Conservation (phyloP, 805 yeast genomes). For the Diddensiella transvaalensis region DNA sequence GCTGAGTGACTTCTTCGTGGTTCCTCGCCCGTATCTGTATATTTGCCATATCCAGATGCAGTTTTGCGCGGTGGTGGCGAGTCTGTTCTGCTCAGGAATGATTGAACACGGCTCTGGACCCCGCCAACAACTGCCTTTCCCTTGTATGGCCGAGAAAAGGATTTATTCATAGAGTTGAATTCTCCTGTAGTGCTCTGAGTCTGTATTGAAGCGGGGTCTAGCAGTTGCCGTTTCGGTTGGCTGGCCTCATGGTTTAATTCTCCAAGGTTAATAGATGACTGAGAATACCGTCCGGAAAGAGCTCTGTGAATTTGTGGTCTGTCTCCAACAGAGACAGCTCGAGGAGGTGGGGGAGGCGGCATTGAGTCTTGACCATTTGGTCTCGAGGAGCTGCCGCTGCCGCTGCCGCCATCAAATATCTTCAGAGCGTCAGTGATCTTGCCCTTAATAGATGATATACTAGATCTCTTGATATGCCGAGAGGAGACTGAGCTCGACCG, state of each 20-base stretch:
- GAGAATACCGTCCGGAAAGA: constrained; percentile 12
- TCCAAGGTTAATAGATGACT: constrained; percentile 12
- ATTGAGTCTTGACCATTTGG: constrained; percentile 4
- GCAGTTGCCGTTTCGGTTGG: neutral
- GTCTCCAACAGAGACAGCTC: constrained; percentile 11
- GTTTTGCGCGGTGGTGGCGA: constrained; percentile 51
- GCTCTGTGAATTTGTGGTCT: constrained; percentile 2
- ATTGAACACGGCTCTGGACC: constrained; percentile 36
- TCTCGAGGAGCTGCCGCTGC: neutral
- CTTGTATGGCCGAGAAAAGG: constrained; percentile 3
- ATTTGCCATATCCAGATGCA: constrained; percentile 80
- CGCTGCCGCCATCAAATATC: neutral
- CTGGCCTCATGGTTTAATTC: constrained; percentile 3
- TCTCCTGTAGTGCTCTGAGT: neutral
- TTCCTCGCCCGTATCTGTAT: constrained; percentile 42
- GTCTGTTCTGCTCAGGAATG: constrained; percentile 28
- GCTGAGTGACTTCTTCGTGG: neutral
- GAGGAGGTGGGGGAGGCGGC: constrained; percentile 12
- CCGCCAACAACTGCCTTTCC: constrained; percentile 31
- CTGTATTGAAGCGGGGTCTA: constrained; percentile 2
- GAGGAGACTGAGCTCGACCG: constrained; percentile 15
- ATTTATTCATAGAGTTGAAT: neutral
- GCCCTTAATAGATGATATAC: constrained; percentile 22
- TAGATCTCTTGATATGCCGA: constrained; percentile 20
- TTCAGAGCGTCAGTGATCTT: constrained; percentile 20